Evolutionary conservation across 306 rosid species (phyloP).

Genomic region (Castanospermum australe): DNA sequence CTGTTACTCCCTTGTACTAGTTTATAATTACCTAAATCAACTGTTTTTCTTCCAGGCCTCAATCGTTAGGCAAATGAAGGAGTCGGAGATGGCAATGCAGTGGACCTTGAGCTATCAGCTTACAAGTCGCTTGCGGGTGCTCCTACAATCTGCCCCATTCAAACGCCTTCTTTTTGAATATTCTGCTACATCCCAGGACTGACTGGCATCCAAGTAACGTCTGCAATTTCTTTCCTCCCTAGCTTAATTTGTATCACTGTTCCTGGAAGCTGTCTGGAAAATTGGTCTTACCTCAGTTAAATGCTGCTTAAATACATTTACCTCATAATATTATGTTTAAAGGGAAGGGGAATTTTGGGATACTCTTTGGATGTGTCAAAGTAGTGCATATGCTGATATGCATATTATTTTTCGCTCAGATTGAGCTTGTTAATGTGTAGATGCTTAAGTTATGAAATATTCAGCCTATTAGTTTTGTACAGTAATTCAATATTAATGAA

Average conservation of each 20-base stretch:
- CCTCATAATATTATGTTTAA: neutral
- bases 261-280: neutral
- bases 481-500: slow-evolving; percentile 45
- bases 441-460: slow-evolving; percentile 3
- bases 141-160: slow-evolving; percentile 88
- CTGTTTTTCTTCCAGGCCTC: slow-evolving; percentile 54
- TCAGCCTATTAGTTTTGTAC: slow-evolving; percentile 19
- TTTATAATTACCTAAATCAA: slow-evolving; percentile 12
- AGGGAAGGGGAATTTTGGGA: neutral
- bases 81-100: slow-evolving; percentile 91
- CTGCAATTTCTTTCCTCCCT: neutral
- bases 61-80: slow-evolving; percentile 90
- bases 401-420: slow-evolving; percentile 49
- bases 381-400: slow-evolving; percentile 31
- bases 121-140: slow-evolving; percentile 79
- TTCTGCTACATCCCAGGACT: slow-evolving; percentile 80
- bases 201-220: neutral
- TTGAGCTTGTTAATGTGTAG: slow-evolving; percentile 49
- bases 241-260: neutral
- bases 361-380: slow-evolving; percentile 3
- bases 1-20: neutral
- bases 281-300: neutral
- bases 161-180: slow-evolving; percentile 87
- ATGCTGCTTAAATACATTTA: neutral
- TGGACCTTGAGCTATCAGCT: slow-evolving; percentile 93